Evolutionary conservation across 352 stramenopile genomes (phyloP), one percentile per base, ranked within the genome.

Genomic region (Phytophthora colocasiae): DNA sequence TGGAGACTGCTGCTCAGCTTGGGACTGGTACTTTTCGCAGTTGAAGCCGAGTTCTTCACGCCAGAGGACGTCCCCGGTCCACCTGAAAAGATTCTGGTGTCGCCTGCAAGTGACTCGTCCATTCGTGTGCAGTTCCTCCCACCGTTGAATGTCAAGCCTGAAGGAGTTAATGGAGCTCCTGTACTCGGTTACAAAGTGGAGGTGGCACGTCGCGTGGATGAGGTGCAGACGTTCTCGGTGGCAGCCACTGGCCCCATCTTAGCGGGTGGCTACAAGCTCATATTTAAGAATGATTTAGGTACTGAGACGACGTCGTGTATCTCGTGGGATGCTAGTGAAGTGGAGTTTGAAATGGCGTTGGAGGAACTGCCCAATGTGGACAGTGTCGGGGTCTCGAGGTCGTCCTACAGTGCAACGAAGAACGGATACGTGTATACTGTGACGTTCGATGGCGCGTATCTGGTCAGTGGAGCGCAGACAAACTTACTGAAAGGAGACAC

Each of bases 111-210:
- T 27, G 78, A 84, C 48, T 76, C 83, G 41, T 69, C 82, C 1
- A 49, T 94, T 62, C 83, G 66, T 36, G 75, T 92, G 36, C 82
- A 92, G 72, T 85, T 92, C 48, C 55, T 82, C 19, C 78, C 81
- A 14, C 83, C 85, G 0, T 66, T 78, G 44, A 62, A 77, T 12
- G 73, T 73, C 49, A 93, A 87, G 48, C 78, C 80, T 38, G 85
- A 93, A 57, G 81, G 81, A 31, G 79, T 84, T 61, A 90, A 90
- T 56, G 83, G 83, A 17, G 81, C 83, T 1, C 85, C 85, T 1
- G 82, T 95, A 41, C 63, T 95, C 10, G 85, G 85, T 0, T 95
- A 95, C 70, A 90, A 87, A 44, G 80, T 95, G 52, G 85, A 95
- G 39, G 63, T 95, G 32, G 85, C 87, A 5, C 71, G 64, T n/a